Conservation (phyloP, 2,329 filamentous ascomycete species). For the Penicillium digitatum region DNA sequence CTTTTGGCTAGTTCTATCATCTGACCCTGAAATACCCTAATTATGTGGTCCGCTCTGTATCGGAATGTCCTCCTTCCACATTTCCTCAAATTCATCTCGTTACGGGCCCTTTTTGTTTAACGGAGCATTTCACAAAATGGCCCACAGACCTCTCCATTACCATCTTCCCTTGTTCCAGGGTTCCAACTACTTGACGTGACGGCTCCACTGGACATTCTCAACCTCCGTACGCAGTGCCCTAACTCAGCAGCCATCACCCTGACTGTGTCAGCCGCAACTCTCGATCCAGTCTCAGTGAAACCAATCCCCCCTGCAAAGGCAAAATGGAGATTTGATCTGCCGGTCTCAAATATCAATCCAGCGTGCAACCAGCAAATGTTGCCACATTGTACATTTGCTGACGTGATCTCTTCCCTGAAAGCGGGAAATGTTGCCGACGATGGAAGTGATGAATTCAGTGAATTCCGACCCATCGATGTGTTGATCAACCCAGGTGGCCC, state of each 20-base stretch:
- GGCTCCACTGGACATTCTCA: slow-evolving; percentile 9
- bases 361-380: slow-evolving; percentile 7
- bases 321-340: slow-evolving; percentile 2
- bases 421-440: neutral
- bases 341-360: neutral
- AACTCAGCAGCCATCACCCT: slow-evolving; percentile 3
- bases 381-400: slow-evolving; percentile 6
- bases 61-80: neutral
- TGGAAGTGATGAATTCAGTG: neutral
- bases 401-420: slow-evolving; percentile 3
- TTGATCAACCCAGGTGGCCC: slow-evolving; percentile 6
- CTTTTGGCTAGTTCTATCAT: neutral
- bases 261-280: slow-evolving; percentile 6
- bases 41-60: neutral
- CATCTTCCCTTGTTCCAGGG: slow-evolving; percentile 8
- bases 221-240: slow-evolving; percentile 3
- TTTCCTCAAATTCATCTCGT: neutral
- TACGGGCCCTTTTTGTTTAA: neutral
- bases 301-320: slow-evolving; percentile 1
- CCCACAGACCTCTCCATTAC: slow-evolving; percentile 6
- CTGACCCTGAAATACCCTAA: neutral
- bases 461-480: slow-evolving; percentile 5
- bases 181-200: slow-evolving; percentile 7
- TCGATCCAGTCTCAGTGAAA: slow-evolving; percentile 8
- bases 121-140: slow-evolving; percentile 1